Percentiles rank a stretch among this genome's conserved stretches.
Evolutionary conservation across 2,329 filamentous ascomycete species (phyloP).

Genomic region (Zasmidium cellare): DNA sequence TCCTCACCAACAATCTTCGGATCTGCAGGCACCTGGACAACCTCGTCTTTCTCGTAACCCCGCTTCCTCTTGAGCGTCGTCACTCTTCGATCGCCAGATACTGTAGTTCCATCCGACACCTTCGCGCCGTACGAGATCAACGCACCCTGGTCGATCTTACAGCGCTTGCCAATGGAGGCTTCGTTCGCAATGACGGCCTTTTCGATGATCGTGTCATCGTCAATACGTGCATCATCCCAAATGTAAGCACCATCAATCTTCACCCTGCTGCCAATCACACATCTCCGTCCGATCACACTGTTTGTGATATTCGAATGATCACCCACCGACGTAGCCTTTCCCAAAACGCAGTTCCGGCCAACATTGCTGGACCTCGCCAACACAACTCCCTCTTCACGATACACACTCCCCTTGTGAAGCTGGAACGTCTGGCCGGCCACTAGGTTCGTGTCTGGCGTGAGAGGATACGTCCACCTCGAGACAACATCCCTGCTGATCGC

Average conservation of each 20-base stretch:
- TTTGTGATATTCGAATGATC: constrained; percentile 68
- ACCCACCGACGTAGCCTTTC: constrained; percentile 73
- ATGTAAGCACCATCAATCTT: constrained; percentile 77
- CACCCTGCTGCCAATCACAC: constrained; percentile 83
- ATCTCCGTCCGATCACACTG: constrained; percentile 80
- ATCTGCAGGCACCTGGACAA: constrained; percentile 43
- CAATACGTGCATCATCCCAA: constrained; percentile 81
- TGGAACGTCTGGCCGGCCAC: constrained; percentile 75
- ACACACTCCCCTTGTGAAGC: constrained; percentile 67
- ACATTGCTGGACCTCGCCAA: constrained; percentile 72
- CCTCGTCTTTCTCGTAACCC: constrained; percentile 42
- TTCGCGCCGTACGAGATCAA: constrained; percentile 78
- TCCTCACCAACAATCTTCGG: constrained; percentile 56
- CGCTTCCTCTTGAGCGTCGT: constrained; percentile 48
- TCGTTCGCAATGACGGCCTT: constrained; percentile 76
- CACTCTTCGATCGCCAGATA: constrained; percentile 46
- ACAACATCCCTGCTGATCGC: constrained; percentile 85
- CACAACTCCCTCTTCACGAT: constrained; percentile 75
- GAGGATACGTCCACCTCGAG: constrained; percentile 81
- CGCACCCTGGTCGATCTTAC: constrained; percentile 68
- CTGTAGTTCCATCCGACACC: constrained; percentile 62
- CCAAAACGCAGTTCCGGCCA: constrained; percentile 70
- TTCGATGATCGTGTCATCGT: constrained; percentile 69
- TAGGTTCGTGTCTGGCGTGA: constrained; percentile 87
- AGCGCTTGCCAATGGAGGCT: constrained; percentile 69